These are phyloP conservation scores for Theileria annulata DNA, from an alignment of 169 alveolate species.

Conservation along the genomic window DNA sequence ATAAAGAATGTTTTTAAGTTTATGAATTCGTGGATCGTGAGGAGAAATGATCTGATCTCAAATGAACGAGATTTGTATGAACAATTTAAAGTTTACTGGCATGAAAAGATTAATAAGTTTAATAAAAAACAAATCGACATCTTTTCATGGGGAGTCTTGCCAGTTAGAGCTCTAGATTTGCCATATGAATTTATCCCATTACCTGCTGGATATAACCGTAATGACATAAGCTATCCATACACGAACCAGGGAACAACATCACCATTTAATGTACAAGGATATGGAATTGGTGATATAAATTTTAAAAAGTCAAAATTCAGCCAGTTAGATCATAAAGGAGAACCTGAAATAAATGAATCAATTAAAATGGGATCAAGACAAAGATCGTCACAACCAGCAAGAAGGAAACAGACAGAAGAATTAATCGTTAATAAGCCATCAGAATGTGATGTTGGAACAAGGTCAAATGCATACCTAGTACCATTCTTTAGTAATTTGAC, in stretches of 20 bases:
- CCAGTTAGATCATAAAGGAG: neutral
- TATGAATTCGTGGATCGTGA: constrained; percentile 17
- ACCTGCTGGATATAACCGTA: constrained; percentile 86
- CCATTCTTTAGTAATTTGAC: constrained; percentile 73
- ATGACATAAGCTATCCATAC: constrained; percentile 79
- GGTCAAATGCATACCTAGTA: constrained; percentile 67
- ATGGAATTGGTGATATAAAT: constrained; percentile 46
- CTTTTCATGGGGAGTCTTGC: constrained; percentile 88
- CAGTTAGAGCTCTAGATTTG: constrained; percentile 85
- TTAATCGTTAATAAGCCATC: neutral
- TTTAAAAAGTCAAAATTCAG: constrained; percentile 29
- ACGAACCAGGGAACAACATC: constrained; percentile 38
- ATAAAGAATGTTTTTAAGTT: constrained; percentile 25
- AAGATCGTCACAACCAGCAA: constrained; percentile 5
- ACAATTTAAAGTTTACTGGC: constrained; percentile 38
- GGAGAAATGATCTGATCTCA: constrained; percentile 37
- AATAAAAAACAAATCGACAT: constrained; percentile 28
- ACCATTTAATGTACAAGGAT: constrained; percentile 43
- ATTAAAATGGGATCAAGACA: neutral
- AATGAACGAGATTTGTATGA: constrained; percentile 37
- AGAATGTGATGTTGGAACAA: constrained; percentile 7
- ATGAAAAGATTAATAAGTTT: constrained; percentile 15
- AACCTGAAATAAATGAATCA: neutral
- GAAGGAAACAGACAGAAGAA: constrained; percentile 33
- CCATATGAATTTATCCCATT: constrained; percentile 84